Evolutionary conservation across 2,329 filamentous ascomycete species (phyloP).

Genomic region (Monosporascus sp.): DNA sequence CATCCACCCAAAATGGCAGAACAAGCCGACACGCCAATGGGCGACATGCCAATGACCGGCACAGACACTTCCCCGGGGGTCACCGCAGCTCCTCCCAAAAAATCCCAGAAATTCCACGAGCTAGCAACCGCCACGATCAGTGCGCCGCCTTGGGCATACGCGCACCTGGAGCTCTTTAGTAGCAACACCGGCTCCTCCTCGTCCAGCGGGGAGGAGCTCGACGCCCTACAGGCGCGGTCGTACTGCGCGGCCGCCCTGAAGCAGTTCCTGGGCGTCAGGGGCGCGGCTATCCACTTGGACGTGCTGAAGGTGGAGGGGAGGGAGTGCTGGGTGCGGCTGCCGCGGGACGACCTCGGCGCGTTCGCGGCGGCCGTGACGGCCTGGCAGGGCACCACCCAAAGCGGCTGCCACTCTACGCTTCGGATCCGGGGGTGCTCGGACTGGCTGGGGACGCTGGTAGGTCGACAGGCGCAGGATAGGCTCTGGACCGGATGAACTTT

Average conservation of each 20-base stretch:
- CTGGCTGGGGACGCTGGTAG: conserved; percentile 58
- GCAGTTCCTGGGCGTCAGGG: conserved; percentile 67
- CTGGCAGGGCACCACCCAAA: conserved; percentile 48
- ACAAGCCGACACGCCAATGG: not conserved
- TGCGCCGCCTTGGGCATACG: conserved; percentile 51
- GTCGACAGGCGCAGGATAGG: conserved; percentile 39
- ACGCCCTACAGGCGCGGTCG: conserved; percentile 57
- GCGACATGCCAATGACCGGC: conserved; percentile 24
- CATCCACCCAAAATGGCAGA: not conserved
- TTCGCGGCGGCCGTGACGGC: conserved; percentile 63
- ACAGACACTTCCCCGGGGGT: conserved; percentile 10
- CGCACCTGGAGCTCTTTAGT: conserved; percentile 46
- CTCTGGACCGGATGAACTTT: conserved; percentile 43
- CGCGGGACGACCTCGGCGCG: conserved; percentile 52
- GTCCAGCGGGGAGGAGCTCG: conserved; percentile 35
- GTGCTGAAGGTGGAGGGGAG: conserved; percentile 56
- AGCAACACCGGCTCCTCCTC: conserved; percentile 12
- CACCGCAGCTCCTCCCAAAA: not conserved
- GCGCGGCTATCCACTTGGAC: conserved; percentile 63
- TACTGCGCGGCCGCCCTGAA: conserved; percentile 60
- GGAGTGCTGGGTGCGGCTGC: conserved; percentile 62
- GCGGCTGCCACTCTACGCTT: conserved; percentile 44
- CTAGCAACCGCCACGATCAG: conserved; percentile 49
- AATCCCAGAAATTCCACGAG: conserved; percentile 37
- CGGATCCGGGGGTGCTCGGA: conserved; percentile 54